phyloP scores from a whole-genome alignment of 805 yeast species.

The Myxozyma melibiosi region DNA sequence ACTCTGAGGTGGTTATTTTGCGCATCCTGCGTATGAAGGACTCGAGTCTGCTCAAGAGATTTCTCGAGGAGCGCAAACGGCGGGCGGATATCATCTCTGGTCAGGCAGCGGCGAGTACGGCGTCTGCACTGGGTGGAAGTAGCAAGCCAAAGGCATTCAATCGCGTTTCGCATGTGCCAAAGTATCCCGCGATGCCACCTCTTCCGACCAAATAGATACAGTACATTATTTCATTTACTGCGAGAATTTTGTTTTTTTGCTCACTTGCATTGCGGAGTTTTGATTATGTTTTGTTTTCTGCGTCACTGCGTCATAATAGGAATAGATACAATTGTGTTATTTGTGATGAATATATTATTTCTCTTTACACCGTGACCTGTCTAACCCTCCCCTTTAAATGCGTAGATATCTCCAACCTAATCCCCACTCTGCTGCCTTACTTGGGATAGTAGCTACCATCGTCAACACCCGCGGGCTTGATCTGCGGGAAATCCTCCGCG shows the following conservation, averaged over 20 bases:
- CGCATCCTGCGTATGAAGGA: slow-evolving; percentile 70
- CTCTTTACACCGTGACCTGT: not conserved
- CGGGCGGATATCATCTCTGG: slow-evolving; percentile 46
- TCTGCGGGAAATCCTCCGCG: slow-evolving; percentile 41
- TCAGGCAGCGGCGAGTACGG: slow-evolving; percentile 4
- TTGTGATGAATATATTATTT: not conserved
- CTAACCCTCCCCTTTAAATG: too few species aligned
- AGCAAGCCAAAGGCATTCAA: slow-evolving; percentile 5
- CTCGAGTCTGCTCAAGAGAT: slow-evolving; percentile 59
- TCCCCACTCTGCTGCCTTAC: slow-evolving; percentile 5
- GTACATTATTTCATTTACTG: too few species aligned
- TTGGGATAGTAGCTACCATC: slow-evolving; percentile 29
- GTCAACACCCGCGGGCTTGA: slow-evolving; percentile 24
- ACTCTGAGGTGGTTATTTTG: slow-evolving; percentile 67
- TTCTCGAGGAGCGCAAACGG: slow-evolving; percentile 64
- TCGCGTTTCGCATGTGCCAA: slow-evolving; percentile 18
- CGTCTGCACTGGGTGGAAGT: not conserved
- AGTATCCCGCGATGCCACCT: slow-evolving; percentile 9
- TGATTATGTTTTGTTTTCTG: not conserved
- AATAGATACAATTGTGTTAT: not conserved
- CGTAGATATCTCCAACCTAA: not conserved
- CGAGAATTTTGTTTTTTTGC: too few species aligned
- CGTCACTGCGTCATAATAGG: too few species aligned
- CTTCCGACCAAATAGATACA: too few species aligned
- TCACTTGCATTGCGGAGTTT: not conserved